These are phyloP conservation scores for Neofusicoccum sp. DNA, from an alignment of 2,329 filamentous ascomycete genomes.

Conservation along the genomic window DNA sequence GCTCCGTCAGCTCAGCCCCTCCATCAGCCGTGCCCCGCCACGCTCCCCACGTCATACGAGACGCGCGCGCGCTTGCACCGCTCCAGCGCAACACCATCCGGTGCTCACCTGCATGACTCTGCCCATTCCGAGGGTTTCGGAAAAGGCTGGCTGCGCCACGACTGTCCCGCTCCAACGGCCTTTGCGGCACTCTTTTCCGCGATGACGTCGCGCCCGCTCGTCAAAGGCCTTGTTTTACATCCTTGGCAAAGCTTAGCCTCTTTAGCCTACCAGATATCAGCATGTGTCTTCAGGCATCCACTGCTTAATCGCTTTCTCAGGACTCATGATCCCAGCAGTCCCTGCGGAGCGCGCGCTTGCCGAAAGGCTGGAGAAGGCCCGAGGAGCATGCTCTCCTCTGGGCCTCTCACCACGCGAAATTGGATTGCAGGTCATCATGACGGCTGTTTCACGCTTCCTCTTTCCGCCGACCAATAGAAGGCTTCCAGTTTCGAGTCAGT, in stretches of 20 bases:
- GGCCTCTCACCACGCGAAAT: too few relatives aligned
- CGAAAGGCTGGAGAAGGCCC: too few relatives aligned
- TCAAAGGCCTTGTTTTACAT: neutral
- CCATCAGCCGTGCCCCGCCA: slow-evolving; percentile 1
- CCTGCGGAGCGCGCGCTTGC: too few relatives aligned
- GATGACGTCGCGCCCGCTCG: neutral
- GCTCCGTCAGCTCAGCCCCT: neutral
- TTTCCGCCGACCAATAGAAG: too few relatives aligned
- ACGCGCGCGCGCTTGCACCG: neutral
- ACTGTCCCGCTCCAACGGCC: neutral
- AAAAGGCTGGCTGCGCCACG: neutral
- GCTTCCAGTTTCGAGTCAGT: too few relatives aligned
- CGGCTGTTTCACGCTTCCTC: too few relatives aligned
- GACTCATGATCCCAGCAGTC: too few relatives aligned
- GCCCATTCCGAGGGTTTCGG: too few relatives aligned
- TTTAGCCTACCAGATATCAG: neutral
- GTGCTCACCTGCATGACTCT: too few relatives aligned
- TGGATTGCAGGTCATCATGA: too few relatives aligned
- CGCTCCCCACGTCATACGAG: neutral
- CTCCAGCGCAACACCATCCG: slow-evolving; percentile 1
- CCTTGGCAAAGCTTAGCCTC: slow-evolving; percentile 15
- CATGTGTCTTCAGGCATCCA: neutral
- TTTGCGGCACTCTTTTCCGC: neutral
- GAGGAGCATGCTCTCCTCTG: too few relatives aligned
- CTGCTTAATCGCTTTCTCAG: too few relatives aligned